Base-by-base conservation (phyloP, 805 yeast genomes). In the Saturnispora galanensis region DNA sequence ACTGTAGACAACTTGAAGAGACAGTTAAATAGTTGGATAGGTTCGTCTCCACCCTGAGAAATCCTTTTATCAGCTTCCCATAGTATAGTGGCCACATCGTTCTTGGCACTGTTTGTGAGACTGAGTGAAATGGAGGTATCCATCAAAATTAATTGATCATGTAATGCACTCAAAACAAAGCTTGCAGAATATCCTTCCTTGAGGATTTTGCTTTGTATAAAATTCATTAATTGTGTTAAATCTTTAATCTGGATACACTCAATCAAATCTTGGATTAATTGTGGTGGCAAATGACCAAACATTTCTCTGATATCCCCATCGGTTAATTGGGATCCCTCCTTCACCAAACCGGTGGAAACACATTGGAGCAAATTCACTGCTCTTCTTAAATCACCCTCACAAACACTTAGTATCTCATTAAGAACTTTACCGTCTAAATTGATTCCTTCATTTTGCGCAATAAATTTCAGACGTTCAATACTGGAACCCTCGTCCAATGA, bases 301-400 rank as follows among this genome's bases (percentile, higher is more conserved):
- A 65, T 48, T 38, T 64, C 67, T 35, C 57, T 51, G 31, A 48
- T 51, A 17, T 46, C 31, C 1, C 44, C 41, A 40, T 60, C 67
- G 6, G 13, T n/a, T 9, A 43, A 34, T 5, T n/a, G 10, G 5
- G n/a, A 32, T n/a, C 31, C 18, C 42, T 17, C 49, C 53, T 6
- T 45, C 31, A 26, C 37, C 36, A 71, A 70, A 46, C 81, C 63
- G 51, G 76, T 80, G 31, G 87, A 74, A 10, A 95, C 84, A 32
- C 93, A 82, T 64, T 93, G 98, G 37, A 93, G 70, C 47, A 79
- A 74, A 2, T 97, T 93, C 52, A 93, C 89, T 8, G 96, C 95
- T 54, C 81, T 84, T 67, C 99, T 79, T 56, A 93, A 71, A 68
- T 93, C 99, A 47, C 99, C 99, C 44, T 73, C 74, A 15, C 95